Evolutionary conservation across 164 flowering plant species (phyloP).

Genomic region (Stephania japonica): DNA sequence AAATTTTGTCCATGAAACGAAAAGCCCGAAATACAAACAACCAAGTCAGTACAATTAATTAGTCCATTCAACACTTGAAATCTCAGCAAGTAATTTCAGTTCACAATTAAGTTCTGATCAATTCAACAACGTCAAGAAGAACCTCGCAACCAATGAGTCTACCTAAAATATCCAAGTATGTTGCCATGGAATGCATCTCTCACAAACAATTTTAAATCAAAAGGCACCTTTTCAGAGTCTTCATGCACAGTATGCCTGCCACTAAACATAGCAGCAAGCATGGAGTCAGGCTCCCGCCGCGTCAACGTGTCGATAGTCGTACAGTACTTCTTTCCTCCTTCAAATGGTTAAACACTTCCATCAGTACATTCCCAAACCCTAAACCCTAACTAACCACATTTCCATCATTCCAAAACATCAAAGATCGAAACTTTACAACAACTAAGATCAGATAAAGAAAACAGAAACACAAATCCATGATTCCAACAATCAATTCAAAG

Average conservation of each 20-base stretch:
- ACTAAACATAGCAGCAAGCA: slow-evolving; percentile 98
- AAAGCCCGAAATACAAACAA: too few relatives aligned
- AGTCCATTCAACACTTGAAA: neutral
- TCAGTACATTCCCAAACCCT: neutral
- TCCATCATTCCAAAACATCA: neutral
- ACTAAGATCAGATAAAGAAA: neutral
- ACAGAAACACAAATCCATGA: neutral
- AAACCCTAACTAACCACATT: too few relatives aligned
- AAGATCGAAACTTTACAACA: neutral
- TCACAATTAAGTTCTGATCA: neutral
- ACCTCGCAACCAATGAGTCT: neutral
- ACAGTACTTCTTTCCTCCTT: slow-evolving; percentile 87
- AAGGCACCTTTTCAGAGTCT: slow-evolving; percentile 53
- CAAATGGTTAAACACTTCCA: neutral
- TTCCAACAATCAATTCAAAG: neutral
- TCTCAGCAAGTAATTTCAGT: neutral
- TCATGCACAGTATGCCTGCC: slow-evolving; percentile 65
- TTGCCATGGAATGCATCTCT: neutral
- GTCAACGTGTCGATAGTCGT: slow-evolving; percentile 80
- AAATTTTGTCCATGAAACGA: too few relatives aligned
- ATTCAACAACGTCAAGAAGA: neutral
- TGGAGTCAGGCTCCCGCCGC: slow-evolving; percentile 86
- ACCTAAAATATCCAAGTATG: neutral
- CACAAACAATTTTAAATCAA: neutral
- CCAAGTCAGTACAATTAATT: too few relatives aligned